Evolutionary conservation across 2,329 filamentous ascomycete genomes (phyloP).

Genomic region (Neofusicoccum kwambonambiense): DNA sequence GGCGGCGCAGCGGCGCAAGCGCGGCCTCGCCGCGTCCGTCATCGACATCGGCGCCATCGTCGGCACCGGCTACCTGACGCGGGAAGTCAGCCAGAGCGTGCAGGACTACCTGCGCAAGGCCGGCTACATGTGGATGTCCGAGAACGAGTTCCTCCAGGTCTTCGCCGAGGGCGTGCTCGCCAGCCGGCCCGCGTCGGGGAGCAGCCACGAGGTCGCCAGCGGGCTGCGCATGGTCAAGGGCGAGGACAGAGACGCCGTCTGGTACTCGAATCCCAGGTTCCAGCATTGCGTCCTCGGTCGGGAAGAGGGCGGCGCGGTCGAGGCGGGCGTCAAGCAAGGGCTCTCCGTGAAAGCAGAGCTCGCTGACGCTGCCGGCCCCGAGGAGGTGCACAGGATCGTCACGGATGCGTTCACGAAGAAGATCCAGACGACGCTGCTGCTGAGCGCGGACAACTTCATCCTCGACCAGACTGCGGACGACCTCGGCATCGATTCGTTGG

Average conservation of each 20-base stretch:
- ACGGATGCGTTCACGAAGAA: too few species aligned
- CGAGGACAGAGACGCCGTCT: neutral
- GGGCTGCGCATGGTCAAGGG: neutral
- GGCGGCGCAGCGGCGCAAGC: constrained; percentile 34
- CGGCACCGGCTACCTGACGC: constrained; percentile 44
- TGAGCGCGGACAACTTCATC: neutral
- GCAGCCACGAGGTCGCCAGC: neutral
- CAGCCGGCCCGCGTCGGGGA: neutral
- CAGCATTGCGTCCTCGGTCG: neutral
- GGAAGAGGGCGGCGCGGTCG: neutral
- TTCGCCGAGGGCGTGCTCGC: constrained; percentile 54
- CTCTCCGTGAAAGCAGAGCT: neutral
- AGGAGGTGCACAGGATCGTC: neutral
- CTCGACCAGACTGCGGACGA: neutral
- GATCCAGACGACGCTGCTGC: too few species aligned
- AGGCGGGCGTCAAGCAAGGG: too few species aligned
- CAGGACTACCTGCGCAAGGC: neutral
- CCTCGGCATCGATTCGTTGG: constrained; percentile 37
- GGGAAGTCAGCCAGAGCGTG: neutral
- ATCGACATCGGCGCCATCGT: constrained; percentile 42
- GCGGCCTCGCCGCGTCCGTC: constrained; percentile 40
- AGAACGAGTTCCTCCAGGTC: constrained; percentile 53
- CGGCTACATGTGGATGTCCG: constrained; percentile 38
- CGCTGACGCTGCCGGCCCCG: neutral
- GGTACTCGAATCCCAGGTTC: neutral